phyloP scores from a whole-genome alignment of 139 green algal genomes.

The Bryopsis sp. region DNA sequence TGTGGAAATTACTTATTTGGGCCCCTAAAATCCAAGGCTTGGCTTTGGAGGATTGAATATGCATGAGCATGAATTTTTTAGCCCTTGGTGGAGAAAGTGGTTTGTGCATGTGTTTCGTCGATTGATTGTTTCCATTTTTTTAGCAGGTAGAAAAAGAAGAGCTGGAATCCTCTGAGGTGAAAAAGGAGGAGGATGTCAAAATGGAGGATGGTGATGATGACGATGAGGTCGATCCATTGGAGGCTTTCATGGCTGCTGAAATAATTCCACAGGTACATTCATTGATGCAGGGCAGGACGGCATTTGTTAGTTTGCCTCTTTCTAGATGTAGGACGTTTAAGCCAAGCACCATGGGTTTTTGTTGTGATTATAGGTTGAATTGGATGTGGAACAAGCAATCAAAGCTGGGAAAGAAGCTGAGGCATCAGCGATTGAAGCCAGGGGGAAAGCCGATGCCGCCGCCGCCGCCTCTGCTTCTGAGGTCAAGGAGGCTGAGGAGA shows the following conservation, averaged over 20 bases:
- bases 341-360: background rate
- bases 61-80: no score
- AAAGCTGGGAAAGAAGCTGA: constrained; percentile 3
- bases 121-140: no score
- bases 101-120: background rate
- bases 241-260: constrained; percentile 84
- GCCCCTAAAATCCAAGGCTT: no score
- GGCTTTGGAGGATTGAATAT: no score
- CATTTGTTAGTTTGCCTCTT: constrained; percentile 9
- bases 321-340: background rate
- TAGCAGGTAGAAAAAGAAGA: constrained; percentile 15
- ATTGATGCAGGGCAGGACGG: background rate
- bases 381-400: constrained; percentile 1
- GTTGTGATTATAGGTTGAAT: background rate
- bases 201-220: constrained; percentile 31
- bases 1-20: no score
- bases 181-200: background rate
- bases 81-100: background rate
- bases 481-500: background rate
- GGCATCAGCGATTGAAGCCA: background rate
- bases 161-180: constrained; percentile 1
- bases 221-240: constrained; percentile 84
- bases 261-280: constrained; percentile 37
- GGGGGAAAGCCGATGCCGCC: background rate
- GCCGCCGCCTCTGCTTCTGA: no score